These are phyloP conservation scores for Otatea glauca DNA, from an alignment of 176 grass and related monocot species.

Conservation along the genomic window DNA sequence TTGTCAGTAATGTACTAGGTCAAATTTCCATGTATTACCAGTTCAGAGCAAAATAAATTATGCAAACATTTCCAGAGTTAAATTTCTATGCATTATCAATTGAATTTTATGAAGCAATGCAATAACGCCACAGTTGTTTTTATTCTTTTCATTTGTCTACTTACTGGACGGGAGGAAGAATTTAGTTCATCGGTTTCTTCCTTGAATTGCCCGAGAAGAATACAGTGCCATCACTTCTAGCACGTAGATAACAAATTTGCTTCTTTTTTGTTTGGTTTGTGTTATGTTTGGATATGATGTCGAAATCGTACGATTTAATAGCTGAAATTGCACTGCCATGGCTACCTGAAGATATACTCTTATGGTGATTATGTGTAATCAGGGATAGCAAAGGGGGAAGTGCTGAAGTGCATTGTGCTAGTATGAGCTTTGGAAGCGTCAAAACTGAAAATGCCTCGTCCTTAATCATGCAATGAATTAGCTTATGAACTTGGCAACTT, in stretches of 20 bases:
- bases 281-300: neutral
- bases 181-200: neutral
- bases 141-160: neutral
- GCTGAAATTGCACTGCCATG: neutral
- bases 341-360: neutral
- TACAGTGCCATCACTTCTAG: neutral
- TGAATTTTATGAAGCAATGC: neutral
- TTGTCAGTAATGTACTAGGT: slow-evolving; percentile 15
- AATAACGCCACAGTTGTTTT: neutral
- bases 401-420: neutral
- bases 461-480: neutral
- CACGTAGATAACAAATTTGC: neutral
- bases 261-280: neutral
- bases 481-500: neutral
- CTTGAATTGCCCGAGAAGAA: neutral
- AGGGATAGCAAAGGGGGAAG: too few species aligned
- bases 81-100: neutral
- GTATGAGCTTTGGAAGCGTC: neutral
- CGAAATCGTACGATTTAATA: neutral
- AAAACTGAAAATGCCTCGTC: too few species aligned
- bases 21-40: neutral
- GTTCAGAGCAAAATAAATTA: neutral
- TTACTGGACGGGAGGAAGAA: neutral
- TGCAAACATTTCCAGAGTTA: neutral
- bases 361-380: neutral